Base-by-base conservation (phyloP, 768 basidiomycete genomes). In the Dentipellis sp. region DNA sequence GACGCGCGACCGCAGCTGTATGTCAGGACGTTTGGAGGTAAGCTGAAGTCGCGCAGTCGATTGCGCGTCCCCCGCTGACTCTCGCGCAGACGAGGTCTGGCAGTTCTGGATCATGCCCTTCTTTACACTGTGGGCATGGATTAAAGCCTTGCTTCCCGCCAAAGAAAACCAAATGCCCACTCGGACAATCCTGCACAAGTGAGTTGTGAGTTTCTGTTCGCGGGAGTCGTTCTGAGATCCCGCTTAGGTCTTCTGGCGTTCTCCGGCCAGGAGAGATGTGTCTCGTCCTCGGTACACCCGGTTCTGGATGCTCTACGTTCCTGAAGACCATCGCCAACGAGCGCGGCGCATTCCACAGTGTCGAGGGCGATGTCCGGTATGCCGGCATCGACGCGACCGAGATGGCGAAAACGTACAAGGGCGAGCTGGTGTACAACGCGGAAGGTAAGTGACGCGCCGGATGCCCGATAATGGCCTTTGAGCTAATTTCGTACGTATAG, bases 271-370 rank as follows among this genome's bases (percentile, higher is more conserved):
- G 61, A 17, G 40, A 62, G 23, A 62, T 62, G 61, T 60, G 59
- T 34, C 61, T 62, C 42, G 52, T 62, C 1, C 56, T 62, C 4
- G 61, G 88, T 82, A 60, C 59, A 9, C 60, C 68, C 70, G 59
- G 62, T 1, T 79, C 88, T 14, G 92, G 92, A 35, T 94, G 93
- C 65, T 81, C 85, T 1, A 90, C 93, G 0, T 92, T 95, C 72
- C 75, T 95, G 21, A 93, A 91, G 69, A 70, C 84, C 0, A 84
- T 95, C 56, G 80, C 93, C 14, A 93, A 94, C 65, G 78, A 84
- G 59, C 77, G 89, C 2, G 74, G 74, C 12, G 86, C 78, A 7
- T 94, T 80, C 64, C 75, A 81, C 3, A 72, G 64, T 5, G 80
- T 94, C 50, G 67, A 73, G 1, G 92, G 92, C 36, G 75, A 89